Base-by-base conservation (phyloP, 352 stramenopile species). In the Pythium graminicola region DNA sequence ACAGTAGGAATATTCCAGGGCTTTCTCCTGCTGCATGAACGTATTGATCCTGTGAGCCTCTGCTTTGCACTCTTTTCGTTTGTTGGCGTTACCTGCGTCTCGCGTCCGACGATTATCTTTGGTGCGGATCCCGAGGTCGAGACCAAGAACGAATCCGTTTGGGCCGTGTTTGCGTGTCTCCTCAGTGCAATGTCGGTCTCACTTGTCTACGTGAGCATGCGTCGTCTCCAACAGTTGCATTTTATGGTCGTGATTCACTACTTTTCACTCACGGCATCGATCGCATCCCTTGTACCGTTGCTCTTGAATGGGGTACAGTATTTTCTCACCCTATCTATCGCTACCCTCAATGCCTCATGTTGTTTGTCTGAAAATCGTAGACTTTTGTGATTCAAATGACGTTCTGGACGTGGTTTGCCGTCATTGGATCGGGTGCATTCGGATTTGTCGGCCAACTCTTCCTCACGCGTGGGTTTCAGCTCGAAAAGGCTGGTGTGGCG, bases 381-480 rank as follows among this genome's bases (percentile, higher is more conserved):
- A 57, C 53, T 2, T 73, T 73, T 50, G 53, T 65, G 27, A 51
- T 76, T 7, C 55, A 65, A 2, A 49, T 65, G 22, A 65, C 72
- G 36, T 47, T 64, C 17, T 7, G 50, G 19, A 45, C 77, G 13
- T 88, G 74, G 72, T 43, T 57, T 6, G 54, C 62, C 19, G 67
- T 76, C 35, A 17, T 71, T 7, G 75, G 67, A 47, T 71, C 64
- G 11, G 72, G 73, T 3, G 41, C 58, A 6, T 47, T 84, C 11
- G 62, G 68, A 7, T 85, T 85, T 36, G 17, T 70, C 10, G 67
- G 71, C 6, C 70, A 83, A 62, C 53, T 84, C 14, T 82, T 72
- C 42, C 67, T 88, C 54, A 79, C 73, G 13, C 67, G 73, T 8
- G 72, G 73, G 20, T 82, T 85, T 55, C 73, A 86, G 62, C 72